Conservation (phyloP, 345 rosid species). For the Cardiospermum halicacabum region DNA sequence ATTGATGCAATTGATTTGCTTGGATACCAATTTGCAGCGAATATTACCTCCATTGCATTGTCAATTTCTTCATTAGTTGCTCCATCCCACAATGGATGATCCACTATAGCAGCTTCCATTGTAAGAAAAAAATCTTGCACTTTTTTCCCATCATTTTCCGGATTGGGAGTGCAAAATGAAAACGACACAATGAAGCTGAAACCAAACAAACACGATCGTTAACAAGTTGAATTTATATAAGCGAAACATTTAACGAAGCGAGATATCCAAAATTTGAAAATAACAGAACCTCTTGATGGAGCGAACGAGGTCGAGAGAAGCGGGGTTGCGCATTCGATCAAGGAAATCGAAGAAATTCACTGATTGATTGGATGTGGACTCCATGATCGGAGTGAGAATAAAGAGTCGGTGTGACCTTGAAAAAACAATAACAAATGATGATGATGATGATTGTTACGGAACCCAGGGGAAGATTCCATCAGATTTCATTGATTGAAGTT, state of each 20-base stretch:
- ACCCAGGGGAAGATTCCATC: too few relatives aligned
- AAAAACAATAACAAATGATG: too few relatives aligned
- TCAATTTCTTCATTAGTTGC: conserved; percentile 43
- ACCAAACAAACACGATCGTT: conserved; percentile 13
- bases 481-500: too few relatives aligned
- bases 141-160: conserved; percentile 48
- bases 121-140: conserved; percentile 43
- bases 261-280: not conserved
- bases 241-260: not conserved
- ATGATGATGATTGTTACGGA: too few relatives aligned
- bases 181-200: conserved; percentile 59
- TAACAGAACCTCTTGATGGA: conserved; percentile 55
- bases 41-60: conserved; percentile 42
- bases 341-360: conserved; percentile 47
- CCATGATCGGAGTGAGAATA: not conserved
- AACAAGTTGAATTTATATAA: not conserved
- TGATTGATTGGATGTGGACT: conserved; percentile 7
- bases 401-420: too few relatives aligned
- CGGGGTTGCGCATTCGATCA: conserved; percentile 49
- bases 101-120: conserved; percentile 49
- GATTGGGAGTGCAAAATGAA: conserved; percentile 40
- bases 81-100: conserved; percentile 46
- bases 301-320: conserved; percentile 57
- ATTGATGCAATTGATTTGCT: not conserved
- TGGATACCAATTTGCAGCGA: not conserved